Evolutionary conservation across 83 land plant species (phyloP).

Genomic region (Larix sibirica): DNA sequence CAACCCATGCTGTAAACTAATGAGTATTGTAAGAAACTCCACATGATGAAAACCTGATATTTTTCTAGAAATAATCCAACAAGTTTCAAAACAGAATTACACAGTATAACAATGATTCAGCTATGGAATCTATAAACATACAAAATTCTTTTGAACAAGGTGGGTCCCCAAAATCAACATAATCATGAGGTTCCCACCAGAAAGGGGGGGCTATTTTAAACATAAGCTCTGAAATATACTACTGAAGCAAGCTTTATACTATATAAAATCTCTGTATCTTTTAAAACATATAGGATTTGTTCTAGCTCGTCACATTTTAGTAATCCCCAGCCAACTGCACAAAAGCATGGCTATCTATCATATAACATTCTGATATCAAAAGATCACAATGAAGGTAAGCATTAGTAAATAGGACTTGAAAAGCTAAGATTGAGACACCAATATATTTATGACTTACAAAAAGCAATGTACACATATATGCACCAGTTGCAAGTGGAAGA

Average conservation of each 20-base stretch:
- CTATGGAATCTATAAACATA: neutral
- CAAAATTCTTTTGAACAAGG: neutral
- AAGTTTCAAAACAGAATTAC: neutral
- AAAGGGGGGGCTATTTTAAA: too few relatives aligned
- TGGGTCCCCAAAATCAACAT: neutral
- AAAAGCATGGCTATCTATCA: neutral
- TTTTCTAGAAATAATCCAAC: neutral
- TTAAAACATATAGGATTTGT: too few relatives aligned
- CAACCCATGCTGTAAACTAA: too few relatives aligned
- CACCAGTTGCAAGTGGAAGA: slow-evolving; percentile 70
- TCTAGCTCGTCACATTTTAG: neutral
- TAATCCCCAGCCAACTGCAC: neutral
- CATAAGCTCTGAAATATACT: too few relatives aligned
- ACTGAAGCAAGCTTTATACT: too few relatives aligned
- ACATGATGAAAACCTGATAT: neutral
- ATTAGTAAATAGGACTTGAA: neutral
- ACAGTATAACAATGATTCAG: neutral
- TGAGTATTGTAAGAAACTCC: neutral
- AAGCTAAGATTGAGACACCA: neutral
- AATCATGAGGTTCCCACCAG: neutral
- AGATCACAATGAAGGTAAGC: slow-evolving; percentile 18
- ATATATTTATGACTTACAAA: slow-evolving; percentile 64
- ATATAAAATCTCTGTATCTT: too few relatives aligned
- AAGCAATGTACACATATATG: slow-evolving; percentile 78
- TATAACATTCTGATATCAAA: neutral